Evolutionary conservation across 768 basidiomycete species (phyloP), one percentile per base, ranked within the genome.

Genomic region (Tylopilus plumbeoviolaceoides): DNA sequence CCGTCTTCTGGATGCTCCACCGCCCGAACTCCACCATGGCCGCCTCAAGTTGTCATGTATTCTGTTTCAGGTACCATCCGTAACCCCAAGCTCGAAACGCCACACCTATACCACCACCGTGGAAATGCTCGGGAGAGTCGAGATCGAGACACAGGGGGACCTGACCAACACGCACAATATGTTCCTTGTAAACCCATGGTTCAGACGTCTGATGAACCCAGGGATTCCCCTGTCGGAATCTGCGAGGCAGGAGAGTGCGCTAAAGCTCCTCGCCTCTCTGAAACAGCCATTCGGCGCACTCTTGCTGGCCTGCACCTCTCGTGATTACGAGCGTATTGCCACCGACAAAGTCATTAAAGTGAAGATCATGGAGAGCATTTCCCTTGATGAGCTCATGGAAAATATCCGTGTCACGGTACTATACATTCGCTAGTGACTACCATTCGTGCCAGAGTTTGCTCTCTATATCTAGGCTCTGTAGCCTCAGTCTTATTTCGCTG

Each of bases 131-230:
- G 56, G 40, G 8, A 25, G 31, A n/a, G 40, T 61, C 18, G 11
- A 52, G 42, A 39, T 61, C 51, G 30, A 35, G 23, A 53, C 48
- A 0, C 8, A 6, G 27, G 47, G 58, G 0, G 51, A 61, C 20
- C 7, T 61, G 31, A 14, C 50, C 21, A 38, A 30, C 40, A 41
- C 46, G n/a, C 30, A 44, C 12, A 23, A 21, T n/a, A 45, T 58
- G 53, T 41, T 43, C 28, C 56, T 62, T 35, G 54, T 56, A 7
- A 49, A 62, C n/a, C 60, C 60, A 7, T 61, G 60, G 60, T 53
- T 55, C 12, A 39, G 36, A 10, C 17, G 20, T 28, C 33, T 48
- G 0, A 21, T 53, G 9, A 50, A 55, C 14, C 44, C 30, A 30
- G 30, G 53, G 21, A 52, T 50, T 10, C 21, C 56, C 27, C 30